Base-by-base conservation (phyloP, 2,329 filamentous ascomycete genomes). In the Drechslera avenae region DNA sequence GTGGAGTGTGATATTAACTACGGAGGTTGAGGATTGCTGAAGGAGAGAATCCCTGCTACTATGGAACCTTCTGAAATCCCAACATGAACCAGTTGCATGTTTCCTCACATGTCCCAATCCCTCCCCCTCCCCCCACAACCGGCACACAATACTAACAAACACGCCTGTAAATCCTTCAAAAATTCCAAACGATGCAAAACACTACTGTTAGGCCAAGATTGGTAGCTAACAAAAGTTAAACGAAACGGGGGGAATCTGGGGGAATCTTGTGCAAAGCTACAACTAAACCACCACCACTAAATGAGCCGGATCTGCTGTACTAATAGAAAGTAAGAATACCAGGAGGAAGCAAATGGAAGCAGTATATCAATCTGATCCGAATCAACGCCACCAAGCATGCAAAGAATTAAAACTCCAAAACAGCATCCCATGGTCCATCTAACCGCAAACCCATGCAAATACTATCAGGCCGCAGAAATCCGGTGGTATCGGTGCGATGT, bases 181-280 rank as follows among this genome's bases (percentile, higher is more conserved):
- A 52, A 49, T 52, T 46, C 63, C 26, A 10, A 52, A 54, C 43
- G 33, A 57, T 59, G 57, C 61, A 58, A 28, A 13, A 28, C 45
- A 41, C 47, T 37, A 52, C 56, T 52, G 49, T 46, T 54, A 50
- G 53, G 48, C 34, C 9, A 28, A 9, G 9, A 3, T 23, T 28
- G 47, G 21, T 32, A 43, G 19, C 35, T 39, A 52, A 54, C 33
- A 55, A 23, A 7, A 23, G 21, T 7, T 23, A 23, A 56, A 60
- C 36, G 16, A 39, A 31, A 37, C 52, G 31, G 46, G 42, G 54
- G 52, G 47, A 62, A 59, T 52, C 42, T 52, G 50, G 63, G 62
- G 63, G 62, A 66, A 66, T 66, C 63, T 64, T 62, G 63, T 66
- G 61, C 63, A 65, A 52, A 60, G 54, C 47, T 40, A 56, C 46